phyloP scores from a whole-genome alignment of 257 asterid species.

The Salvia miltiorrhiza region DNA sequence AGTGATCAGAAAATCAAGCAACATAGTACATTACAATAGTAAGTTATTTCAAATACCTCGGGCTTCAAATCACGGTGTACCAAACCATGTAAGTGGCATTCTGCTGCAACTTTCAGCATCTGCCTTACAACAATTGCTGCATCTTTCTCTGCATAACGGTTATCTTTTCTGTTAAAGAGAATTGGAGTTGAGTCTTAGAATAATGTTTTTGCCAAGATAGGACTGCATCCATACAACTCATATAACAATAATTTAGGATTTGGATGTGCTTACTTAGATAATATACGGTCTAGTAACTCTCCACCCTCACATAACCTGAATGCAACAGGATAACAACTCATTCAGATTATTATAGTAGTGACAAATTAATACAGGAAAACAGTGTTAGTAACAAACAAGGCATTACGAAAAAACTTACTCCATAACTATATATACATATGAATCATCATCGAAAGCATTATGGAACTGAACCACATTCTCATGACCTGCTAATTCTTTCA shows the following conservation, averaged over 20 bases:
- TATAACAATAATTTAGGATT: constrained; percentile 1
- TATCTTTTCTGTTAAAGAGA: constrained; percentile 71
- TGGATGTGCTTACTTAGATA: constrained; percentile 63
- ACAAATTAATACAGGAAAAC: background rate
- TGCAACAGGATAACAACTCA: constrained; percentile 8
- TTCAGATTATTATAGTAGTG: constrained; percentile 7
- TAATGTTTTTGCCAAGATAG: constrained; percentile 6
- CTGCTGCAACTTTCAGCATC: constrained; percentile 98
- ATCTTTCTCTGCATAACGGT: constrained; percentile 93
- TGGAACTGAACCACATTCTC: constrained; percentile 96
- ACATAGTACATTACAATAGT: constrained; percentile 4
- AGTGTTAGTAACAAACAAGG: background rate
- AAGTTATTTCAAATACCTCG: constrained; percentile 50
- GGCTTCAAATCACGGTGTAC: constrained; percentile 99
- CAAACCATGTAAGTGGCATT: constrained; percentile 95
- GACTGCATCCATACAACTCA: background rate
- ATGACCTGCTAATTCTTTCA: constrained; percentile 90
- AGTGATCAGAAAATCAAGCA: constrained; percentile 20
- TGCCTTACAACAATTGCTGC: constrained; percentile 92
- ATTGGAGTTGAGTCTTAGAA: constrained; percentile 27
- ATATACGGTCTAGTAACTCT: constrained; percentile 86
- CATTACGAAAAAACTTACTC: constrained; percentile 61
- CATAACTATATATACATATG: constrained; percentile 88
- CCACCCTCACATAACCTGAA: constrained; percentile 96
- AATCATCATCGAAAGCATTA: constrained; percentile 86